These are phyloP conservation scores for Chlorella ohadii DNA, from an alignment of 139 green algal species.

Conservation along the genomic window DNA sequence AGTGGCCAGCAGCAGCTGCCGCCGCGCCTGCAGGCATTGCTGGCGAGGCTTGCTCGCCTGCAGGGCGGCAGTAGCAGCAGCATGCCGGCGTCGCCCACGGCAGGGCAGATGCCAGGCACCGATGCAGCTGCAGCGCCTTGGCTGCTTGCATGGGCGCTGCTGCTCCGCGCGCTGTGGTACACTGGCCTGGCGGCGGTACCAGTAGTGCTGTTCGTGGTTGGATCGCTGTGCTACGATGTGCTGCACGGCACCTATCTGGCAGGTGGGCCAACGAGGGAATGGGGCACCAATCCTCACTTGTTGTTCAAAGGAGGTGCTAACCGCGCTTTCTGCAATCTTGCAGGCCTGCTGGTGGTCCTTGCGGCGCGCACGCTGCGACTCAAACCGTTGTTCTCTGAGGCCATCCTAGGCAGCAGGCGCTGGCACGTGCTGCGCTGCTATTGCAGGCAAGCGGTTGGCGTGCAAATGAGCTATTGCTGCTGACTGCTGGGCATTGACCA, in stretches of 20 bases:
- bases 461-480: not conserved
- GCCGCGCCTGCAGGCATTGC: not conserved
- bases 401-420: not conserved
- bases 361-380: slow-evolving; percentile 13
- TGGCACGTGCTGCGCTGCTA: not conserved
- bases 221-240: slow-evolving; percentile 11
- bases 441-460: not conserved
- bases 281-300: no score
- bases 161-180: slow-evolving; percentile 28
- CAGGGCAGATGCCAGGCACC: not conserved
- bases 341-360: slow-evolving; percentile 31
- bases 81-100: not conserved
- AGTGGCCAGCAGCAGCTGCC: not conserved
- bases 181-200: slow-evolving; percentile 42
- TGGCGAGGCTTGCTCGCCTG: not conserved
- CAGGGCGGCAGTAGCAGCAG: not conserved
- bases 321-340: no score
- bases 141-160: slow-evolving; percentile 14
- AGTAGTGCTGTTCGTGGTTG: slow-evolving; percentile 32
- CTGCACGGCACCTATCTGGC: slow-evolving; percentile 45
- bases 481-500: no score
- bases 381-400: slow-evolving; percentile 15
- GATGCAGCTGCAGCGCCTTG: not conserved
- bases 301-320: no score
- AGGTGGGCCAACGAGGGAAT: no score